A percentile compares a stretch with the other conserved stretches of the same genome.
Conservation (phyloP, 129 eudicot genomes). For the Lactuca saligna region DNA sequence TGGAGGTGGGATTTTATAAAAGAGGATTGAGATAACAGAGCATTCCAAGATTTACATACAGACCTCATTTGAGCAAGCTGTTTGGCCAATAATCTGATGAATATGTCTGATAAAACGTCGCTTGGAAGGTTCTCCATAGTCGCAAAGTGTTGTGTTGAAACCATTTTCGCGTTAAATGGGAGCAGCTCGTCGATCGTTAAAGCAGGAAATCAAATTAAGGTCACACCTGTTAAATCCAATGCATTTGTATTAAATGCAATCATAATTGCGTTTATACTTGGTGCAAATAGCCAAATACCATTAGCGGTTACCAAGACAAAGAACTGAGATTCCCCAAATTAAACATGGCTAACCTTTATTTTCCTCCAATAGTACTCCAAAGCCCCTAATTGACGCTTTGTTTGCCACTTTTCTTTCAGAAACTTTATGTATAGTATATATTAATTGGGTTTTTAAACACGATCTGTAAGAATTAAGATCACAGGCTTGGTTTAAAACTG, state of each 20-base stretch:
- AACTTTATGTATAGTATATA: no score
- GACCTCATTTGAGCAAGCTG: slow-evolving; percentile 12
- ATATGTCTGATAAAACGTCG: neutral
- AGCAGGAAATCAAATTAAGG: no score
- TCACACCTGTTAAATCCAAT: no score
- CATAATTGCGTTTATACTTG: no score
- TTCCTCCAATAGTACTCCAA: neutral
- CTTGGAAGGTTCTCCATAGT: neutral
- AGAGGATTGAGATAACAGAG: slow-evolving; percentile 6
- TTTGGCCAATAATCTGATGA: neutral
- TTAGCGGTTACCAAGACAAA: no score
- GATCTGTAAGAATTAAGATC: no score
- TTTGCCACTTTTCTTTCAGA: no score
- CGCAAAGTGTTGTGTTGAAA: neutral
- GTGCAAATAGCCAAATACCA: no score
- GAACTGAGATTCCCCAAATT: neutral
- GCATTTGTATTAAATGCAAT: no score
- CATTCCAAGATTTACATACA: slow-evolving; percentile 12
- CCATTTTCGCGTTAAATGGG: neutral
- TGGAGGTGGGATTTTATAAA: slow-evolving; percentile 10
- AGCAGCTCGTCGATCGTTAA: no score
- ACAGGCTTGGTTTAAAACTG: no score
- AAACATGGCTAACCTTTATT: neutral
- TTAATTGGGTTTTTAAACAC: no score
- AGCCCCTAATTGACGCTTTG: neutral